These are phyloP conservation scores for Trametes villosa DNA, from an alignment of 768 basidiomycete species.

Conservation along the genomic window DNA sequence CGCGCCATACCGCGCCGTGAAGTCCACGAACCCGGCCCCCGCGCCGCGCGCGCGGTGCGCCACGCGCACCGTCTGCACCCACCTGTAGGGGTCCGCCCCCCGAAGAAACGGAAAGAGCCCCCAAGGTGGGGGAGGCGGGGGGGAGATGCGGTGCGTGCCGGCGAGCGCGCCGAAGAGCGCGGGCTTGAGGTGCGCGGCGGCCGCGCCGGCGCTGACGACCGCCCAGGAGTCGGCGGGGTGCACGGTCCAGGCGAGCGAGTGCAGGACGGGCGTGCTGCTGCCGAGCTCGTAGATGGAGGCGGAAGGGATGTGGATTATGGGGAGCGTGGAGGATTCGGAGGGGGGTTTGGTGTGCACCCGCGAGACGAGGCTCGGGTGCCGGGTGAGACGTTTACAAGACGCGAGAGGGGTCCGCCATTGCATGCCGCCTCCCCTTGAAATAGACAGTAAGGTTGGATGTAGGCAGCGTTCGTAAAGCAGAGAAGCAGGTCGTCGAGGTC, in stretches of 20 bases:
- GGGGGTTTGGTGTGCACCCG: background rate
- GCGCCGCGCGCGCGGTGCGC: constrained; percentile 59
- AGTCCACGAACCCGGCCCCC: constrained; percentile 87
- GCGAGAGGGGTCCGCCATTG: background rate
- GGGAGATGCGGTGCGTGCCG: constrained; percentile 72
- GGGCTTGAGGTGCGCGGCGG: constrained; percentile 26
- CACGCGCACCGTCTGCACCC: constrained; percentile 66
- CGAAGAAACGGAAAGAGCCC: constrained; percentile 82
- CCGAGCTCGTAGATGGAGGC: constrained; percentile 32
- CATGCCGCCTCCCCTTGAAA: no score
- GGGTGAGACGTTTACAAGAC: background rate
- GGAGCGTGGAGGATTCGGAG: background rate
- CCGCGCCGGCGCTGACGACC: constrained; percentile 23
- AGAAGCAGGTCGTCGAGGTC: no score
- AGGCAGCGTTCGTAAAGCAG: no score
- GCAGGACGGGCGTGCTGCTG: constrained; percentile 26
- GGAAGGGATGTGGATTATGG: constrained; percentile 30
- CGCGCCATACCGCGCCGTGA: constrained; percentile 89
- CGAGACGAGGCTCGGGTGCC: background rate
- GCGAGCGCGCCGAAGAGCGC: constrained; percentile 31
- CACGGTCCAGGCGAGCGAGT: constrained; percentile 29
- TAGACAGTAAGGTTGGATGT: no score
- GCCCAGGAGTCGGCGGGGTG: constrained; percentile 31
- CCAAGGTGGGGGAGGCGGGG: constrained; percentile 51
- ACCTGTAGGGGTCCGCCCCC: constrained; percentile 51